Conservation (phyloP, 192 early-diverging fungal genomes). For the Linnemannia hyalina region DNA sequence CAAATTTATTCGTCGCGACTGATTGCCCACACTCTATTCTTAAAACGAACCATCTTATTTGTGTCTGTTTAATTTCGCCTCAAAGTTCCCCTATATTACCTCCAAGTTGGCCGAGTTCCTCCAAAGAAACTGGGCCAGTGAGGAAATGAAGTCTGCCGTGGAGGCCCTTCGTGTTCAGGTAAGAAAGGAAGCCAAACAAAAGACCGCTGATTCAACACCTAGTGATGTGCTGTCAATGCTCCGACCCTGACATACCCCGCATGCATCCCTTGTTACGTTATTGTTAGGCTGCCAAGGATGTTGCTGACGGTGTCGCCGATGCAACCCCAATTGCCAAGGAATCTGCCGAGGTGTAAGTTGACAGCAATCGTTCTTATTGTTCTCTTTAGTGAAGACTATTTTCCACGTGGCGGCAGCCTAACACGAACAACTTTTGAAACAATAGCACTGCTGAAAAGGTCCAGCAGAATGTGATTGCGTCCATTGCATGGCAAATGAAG, state of each 20-base stretch:
- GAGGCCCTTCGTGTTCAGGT: slow-evolving; percentile 67
- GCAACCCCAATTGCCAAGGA: slow-evolving; percentile 61
- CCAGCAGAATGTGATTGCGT: slow-evolving; percentile 69
- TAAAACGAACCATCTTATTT: not conserved
- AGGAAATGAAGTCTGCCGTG: slow-evolving; percentile 59
- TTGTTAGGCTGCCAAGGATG: slow-evolving; percentile 62
- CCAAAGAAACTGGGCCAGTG: slow-evolving; percentile 60
- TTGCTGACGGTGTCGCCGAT: slow-evolving; percentile 52
- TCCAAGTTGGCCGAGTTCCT: slow-evolving; percentile 76
- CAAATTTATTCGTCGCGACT: not conserved
- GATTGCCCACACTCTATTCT: not conserved
- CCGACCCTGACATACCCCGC: not conserved
- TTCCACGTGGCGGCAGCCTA: not conserved
- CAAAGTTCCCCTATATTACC: slow-evolving; percentile 87
- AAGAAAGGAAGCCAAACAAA: not conserved
- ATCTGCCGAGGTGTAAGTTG: slow-evolving; percentile 43
- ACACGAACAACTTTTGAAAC: not conserved
- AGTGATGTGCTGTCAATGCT: not conserved
- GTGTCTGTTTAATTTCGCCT: not conserved
- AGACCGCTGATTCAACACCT: not conserved
- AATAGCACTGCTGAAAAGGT: slow-evolving; percentile 60
- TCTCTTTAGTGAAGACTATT: not conserved
- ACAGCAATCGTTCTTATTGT: not conserved
- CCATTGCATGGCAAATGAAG: slow-evolving; percentile 88
- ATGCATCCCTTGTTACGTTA: not conserved